Evolutionary conservation across 768 basidiomycete genomes (phyloP).

Genomic region (Pleurotus djamor): DNA sequence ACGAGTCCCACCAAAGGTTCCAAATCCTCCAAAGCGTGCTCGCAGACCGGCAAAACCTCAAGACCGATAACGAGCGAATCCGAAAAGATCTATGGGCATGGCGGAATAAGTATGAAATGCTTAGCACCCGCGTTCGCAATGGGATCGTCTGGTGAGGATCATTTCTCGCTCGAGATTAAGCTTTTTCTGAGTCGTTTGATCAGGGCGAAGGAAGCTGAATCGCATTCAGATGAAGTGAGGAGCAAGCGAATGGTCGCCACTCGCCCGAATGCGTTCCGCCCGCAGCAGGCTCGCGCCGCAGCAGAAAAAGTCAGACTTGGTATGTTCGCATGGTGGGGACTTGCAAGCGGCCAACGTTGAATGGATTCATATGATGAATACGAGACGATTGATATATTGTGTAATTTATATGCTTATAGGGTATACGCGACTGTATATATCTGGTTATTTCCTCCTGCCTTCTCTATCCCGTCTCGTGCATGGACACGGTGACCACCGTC

Average conservation of each 20-base stretch:
- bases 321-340: constrained; percentile 2
- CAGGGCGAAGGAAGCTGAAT: constrained; percentile 6
- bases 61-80: neutral
- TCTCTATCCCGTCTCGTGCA: too few species aligned
- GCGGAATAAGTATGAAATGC: constrained; percentile 7
- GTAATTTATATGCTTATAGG: too few species aligned
- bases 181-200: neutral
- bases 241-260: neutral
- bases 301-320: neutral
- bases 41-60: neutral
- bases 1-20: neutral
- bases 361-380: too few species aligned
- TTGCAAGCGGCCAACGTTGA: neutral
- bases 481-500: too few species aligned
- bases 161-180: neutral
- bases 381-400: too few species aligned
- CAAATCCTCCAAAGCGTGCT: neutral
- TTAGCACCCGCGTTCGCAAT: constrained; percentile 2
- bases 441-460: too few species aligned
- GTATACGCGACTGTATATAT: too few species aligned
- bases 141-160: constrained; percentile 2
- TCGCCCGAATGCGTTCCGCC: constrained; percentile 5
- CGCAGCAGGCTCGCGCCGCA: neutral
- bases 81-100: constrained; percentile 3
- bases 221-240: neutral